Evolutionary conservation across 176 grass and related monocot genomes (phyloP).

Genomic region (Melocanna baccifera): DNA sequence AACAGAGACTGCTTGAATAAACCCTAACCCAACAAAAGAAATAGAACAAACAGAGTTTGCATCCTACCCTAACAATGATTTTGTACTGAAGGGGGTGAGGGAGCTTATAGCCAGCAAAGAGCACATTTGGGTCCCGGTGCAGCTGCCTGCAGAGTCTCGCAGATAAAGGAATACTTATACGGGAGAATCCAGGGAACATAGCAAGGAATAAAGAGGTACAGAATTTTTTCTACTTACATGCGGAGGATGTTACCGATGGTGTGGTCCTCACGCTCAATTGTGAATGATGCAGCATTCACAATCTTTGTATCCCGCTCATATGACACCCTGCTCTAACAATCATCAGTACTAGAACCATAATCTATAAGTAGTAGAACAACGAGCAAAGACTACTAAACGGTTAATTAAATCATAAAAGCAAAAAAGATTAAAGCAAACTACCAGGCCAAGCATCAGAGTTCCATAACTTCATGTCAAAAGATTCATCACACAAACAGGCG

Average conservation of each 20-base stretch:
- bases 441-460: background rate
- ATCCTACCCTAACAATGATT: conserved; percentile 45
- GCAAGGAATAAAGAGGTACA: background rate
- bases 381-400: background rate
- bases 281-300: conserved; percentile 50
- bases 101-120: conserved; percentile 55
- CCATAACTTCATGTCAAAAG: background rate
- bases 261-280: conserved; percentile 54
- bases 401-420: background rate
- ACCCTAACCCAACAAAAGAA: background rate
- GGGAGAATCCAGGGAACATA: background rate
- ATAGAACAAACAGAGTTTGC: background rate
- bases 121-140: conserved; percentile 51
- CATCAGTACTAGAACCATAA: background rate
- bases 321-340: conserved; percentile 30
- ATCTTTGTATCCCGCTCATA: conserved; percentile 58
- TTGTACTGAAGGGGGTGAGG: conserved; percentile 48
- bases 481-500: background rate
- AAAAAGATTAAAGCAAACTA: background rate
- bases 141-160: conserved; percentile 33
- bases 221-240: conserved; percentile 9
- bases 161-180: background rate
- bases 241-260: conserved; percentile 49
- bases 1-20: background rate
- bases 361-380: background rate